Evolutionary conservation across 2,329 filamentous ascomycete species (phyloP).

Genomic region (Pseudogymnoascus sp.): DNA sequence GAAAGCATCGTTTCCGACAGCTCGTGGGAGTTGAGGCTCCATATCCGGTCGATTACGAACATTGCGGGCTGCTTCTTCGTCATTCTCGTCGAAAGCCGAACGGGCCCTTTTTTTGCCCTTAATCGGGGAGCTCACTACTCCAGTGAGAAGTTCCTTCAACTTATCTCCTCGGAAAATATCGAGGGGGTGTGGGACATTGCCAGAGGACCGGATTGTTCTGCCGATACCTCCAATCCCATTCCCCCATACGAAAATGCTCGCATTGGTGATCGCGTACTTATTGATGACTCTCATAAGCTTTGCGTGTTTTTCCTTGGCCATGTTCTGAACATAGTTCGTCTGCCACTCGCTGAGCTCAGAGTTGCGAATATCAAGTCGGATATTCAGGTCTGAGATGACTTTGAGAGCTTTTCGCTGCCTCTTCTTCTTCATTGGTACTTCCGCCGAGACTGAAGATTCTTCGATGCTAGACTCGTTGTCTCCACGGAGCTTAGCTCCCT

Average conservation of each 20-base stretch:
- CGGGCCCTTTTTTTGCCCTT: neutral
- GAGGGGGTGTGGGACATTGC: constrained; percentile 37
- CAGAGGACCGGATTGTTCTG: constrained; percentile 32
- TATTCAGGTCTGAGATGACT: constrained; percentile 31
- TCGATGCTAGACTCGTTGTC: constrained; percentile 20
- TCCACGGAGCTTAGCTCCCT: constrained; percentile 17
- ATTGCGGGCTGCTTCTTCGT: constrained; percentile 23
- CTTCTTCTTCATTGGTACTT: constrained; percentile 32
- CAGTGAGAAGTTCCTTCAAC: constrained; percentile 34
- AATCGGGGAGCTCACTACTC: constrained; percentile 3
- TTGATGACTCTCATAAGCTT: constrained; percentile 36
- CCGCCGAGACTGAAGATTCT: constrained; percentile 30
- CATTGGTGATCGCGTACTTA: constrained; percentile 51
- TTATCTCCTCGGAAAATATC: constrained; percentile 48
- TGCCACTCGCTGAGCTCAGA: constrained; percentile 49
- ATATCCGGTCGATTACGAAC: constrained; percentile 30
- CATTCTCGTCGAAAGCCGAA: constrained; percentile 14
- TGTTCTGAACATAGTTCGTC: constrained; percentile 50
- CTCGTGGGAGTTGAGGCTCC: constrained; percentile 30
- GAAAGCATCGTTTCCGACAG: constrained; percentile 23
- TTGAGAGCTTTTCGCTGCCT: constrained; percentile 21
- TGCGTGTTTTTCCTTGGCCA: constrained; percentile 38
- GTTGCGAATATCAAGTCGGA: constrained; percentile 50
- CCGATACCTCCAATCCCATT: constrained; percentile 48
- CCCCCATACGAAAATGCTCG: constrained; percentile 51